Base-by-base conservation (phyloP, 1,284 basidiomycete genomes). In the Anthracocystis walkeri region DNA sequence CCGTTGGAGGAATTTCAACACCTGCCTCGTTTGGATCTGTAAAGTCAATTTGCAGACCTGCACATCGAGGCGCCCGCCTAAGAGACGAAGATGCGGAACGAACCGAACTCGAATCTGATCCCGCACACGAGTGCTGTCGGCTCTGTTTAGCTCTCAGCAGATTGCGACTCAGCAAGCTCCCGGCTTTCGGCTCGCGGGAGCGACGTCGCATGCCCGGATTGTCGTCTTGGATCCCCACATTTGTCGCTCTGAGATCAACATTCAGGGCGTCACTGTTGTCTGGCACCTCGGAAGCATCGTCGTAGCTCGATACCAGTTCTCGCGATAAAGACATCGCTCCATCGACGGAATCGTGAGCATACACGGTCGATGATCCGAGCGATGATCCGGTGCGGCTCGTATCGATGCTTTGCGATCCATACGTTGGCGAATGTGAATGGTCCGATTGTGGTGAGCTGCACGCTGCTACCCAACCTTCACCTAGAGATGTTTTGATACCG, bases 101-200 rank as follows among this genome's bases (percentile, higher is more conserved):
- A 11, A 59, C 59, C 23, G 72, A 75, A 33, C 62, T 63, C 58
- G 66, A 65, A 31, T 75, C 72, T 12, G 72, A 69, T 29, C 29
- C 59, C 20, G 56, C 52, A 10, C 33, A 58, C 48, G 51, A 64
- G n/a, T 20, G 45, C 21, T 68, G 65, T 16, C 65, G 53, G 35
- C 42, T 58, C 0, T 61, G 61, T n/a, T 46, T 42, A n/a, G 56
- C 61, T 41, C 44, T 53, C n/a, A 73, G 44, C 33, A 73, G 51
- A 21, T 67, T 73, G 54, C 70, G 64, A 23, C 61, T 61, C 2
- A 74, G 46, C 33, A 74, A 44, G 2, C 71, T 57, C 6, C 71
- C 71, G 1, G 62, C 61, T 53, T 58, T 67, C 14, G 65, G 71
- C 50, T 60, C 57, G 21, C 64, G 65, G 2, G 71, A 57, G 11